Evolutionary conservation across 345 rosid genomes (phyloP).

Genomic region (Barbarea vulgaris): DNA sequence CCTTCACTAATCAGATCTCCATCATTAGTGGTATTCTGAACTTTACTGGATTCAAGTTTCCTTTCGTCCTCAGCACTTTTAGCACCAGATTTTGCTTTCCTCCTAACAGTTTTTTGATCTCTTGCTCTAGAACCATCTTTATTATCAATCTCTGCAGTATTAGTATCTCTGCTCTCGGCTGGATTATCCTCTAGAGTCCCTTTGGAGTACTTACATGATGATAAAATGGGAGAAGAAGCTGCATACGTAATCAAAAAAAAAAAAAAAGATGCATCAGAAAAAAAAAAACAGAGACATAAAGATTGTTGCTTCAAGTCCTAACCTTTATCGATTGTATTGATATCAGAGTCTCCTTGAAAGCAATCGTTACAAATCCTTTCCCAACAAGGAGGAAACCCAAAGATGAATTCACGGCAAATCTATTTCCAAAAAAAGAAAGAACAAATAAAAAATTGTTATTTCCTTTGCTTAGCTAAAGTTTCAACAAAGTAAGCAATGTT

Average conservation of each 20-base stretch:
- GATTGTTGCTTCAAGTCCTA: constrained; percentile 9
- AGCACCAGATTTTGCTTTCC: constrained; percentile 7
- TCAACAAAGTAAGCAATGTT: background rate
- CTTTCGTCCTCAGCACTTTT: background rate
- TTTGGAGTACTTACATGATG: constrained; percentile 24
- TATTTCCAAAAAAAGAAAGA: constrained; percentile 28
- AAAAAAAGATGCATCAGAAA: constrained; percentile 7
- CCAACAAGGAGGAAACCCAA: constrained; percentile 88
- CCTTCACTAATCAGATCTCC: constrained; percentile 8
- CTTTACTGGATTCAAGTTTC: background rate
- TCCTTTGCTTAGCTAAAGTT: background rate
- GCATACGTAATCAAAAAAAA: constrained; percentile 9
- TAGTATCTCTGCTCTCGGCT: constrained; percentile 1
- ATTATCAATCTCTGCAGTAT: background rate
- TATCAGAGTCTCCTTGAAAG: constrained; percentile 32
- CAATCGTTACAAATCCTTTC: constrained; percentile 48
- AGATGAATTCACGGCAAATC: constrained; percentile 60
- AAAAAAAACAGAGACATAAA: background rate
- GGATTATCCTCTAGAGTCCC: constrained; percentile 1
- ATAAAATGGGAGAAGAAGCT: constrained; percentile 28
- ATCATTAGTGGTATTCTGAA: background rate
- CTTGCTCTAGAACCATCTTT: constrained; percentile 14
- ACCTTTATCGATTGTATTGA: constrained; percentile 31
- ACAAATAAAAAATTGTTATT: background rate
- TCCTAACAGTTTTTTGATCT: background rate